Base-by-base conservation (phyloP, 1,284 basidiomycete species). In the Cystobasidium slooffiae region DNA sequence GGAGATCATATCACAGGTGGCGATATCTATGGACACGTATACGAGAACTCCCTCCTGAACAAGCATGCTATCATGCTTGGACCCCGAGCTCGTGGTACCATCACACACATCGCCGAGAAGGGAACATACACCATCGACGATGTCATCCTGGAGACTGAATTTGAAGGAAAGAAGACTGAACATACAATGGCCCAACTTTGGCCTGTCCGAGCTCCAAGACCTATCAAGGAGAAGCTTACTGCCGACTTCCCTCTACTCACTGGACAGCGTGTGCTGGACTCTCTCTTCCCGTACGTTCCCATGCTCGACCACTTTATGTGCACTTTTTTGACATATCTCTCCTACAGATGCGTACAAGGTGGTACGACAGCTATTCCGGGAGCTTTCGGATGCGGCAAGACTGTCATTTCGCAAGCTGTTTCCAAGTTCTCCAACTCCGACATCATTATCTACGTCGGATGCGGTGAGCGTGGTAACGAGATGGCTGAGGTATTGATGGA, bases 371-470 rank as follows among this genome's bases (percentile, higher is more conserved):
- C 96, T 76, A 99, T 99, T 83, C 97, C 97, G 41, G 97, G 97
- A 79, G 97, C 97, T 79, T 99, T 99, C 83, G 97, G 97, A 81
- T 98, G 96, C 80, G 83, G 83, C 51, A 84, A 84, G 86, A 97
- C 94, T 31, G 94, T 97, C 80, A 97, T 97, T 80, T 95, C 93
- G 49, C 90, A 97, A 85, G 97, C 96, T 14, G 86, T 99, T 76
- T 98, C 97, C 78, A 99, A 99, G 83, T 99, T 90, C 85, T 99
- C 97, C 46, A 99, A 99, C 86, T 97, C 95, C 79, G 96, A 99
- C 83, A 98, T 98, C 80, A 99, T 99, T 82, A 90, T 98, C 79
- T 99, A 99, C 82, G 97, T 99, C 80, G 97, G 97, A 53, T 99
- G 78, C 67, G 83, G 85, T 78, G 84, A 84, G 76, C 80, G 83